These are phyloP conservation scores for Glonium stellatum DNA, from an alignment of 495 filamentous ascomycete species.

Conservation along the genomic window DNA sequence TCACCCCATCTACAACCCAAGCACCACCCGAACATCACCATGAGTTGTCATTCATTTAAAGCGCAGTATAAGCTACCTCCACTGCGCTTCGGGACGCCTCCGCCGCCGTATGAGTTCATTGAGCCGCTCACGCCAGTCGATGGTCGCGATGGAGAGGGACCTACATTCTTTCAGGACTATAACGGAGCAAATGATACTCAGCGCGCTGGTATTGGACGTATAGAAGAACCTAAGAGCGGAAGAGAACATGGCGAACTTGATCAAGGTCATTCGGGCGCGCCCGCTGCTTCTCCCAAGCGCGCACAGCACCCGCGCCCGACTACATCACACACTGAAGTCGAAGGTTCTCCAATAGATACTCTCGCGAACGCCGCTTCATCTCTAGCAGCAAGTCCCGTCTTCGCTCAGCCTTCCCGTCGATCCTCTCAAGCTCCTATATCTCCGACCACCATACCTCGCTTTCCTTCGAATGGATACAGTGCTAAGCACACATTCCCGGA, in stretches of 20 bases:
- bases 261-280: constrained; percentile 1
- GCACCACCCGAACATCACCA: constrained; percentile 8
- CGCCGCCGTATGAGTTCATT: constrained; percentile 29
- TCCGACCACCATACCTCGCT: background rate
- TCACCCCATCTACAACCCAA: constrained; percentile 7
- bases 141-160: background rate
- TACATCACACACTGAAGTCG: constrained; percentile 14
- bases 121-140: constrained; percentile 35
- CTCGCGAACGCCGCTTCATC: constrained; percentile 30
- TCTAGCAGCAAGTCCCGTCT: constrained; percentile 28
- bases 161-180: background rate
- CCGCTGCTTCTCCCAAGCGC: constrained; percentile 11
- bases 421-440: background rate
- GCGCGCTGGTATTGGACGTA: background rate
- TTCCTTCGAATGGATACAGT: constrained; percentile 8
- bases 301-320: constrained; percentile 14
- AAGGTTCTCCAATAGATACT: constrained; percentile 33
- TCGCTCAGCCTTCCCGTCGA: constrained; percentile 6
- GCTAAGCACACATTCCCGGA: constrained; percentile 16
- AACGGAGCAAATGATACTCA: background rate
- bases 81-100: constrained; percentile 28
- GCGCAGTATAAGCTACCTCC: constrained; percentile 18
- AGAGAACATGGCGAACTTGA: background rate
- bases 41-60: constrained; percentile 21
- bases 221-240: background rate